Percentiles rank a stretch among this genome's conserved stretches.
These are phyloP conservation scores for Penicillium corylophilum DNA, from an alignment of 2,329 filamentous ascomycete genomes.

Conservation along the genomic window DNA sequence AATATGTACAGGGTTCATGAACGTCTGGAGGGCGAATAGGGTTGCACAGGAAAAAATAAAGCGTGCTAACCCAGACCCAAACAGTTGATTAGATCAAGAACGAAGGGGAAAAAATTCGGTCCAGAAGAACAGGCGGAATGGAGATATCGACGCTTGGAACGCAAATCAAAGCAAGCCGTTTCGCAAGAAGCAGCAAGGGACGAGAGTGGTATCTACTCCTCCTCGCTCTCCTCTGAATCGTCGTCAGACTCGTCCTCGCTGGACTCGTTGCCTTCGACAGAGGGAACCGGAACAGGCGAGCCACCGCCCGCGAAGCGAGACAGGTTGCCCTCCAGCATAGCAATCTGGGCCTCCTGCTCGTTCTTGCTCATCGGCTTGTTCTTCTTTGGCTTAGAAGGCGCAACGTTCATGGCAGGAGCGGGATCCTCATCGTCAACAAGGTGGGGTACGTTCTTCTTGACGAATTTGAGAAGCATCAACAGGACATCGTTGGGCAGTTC, in stretches of 20 bases:
- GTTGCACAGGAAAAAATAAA: neutral
- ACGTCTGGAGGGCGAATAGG: conserved; percentile 1
- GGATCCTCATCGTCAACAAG: conserved; percentile 45
- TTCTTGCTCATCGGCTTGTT: conserved; percentile 54
- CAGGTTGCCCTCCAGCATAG: conserved; percentile 47
- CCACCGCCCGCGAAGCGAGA: conserved; percentile 46
- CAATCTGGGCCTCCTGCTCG: conserved; percentile 52
- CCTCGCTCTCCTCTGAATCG: conserved; percentile 49
- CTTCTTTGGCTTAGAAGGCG: conserved; percentile 48
- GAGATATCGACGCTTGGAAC: conserved; percentile 20
- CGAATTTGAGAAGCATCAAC: conserved; percentile 46
- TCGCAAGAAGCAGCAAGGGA: conserved; percentile 2
- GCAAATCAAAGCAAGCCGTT: conserved; percentile 20
- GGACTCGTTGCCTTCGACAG: conserved; percentile 45
- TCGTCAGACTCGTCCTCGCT: conserved; percentile 49
- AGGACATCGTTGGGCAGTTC: conserved; percentile 50
- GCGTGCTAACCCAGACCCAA: neutral
- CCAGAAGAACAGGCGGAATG: conserved; percentile 1
- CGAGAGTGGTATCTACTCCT: conserved; percentile 39
- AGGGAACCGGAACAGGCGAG: conserved; percentile 45
- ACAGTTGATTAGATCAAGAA: neutral
- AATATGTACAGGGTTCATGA: conserved; percentile 17
- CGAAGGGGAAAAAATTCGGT: neutral
- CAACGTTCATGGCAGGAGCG: conserved; percentile 33
- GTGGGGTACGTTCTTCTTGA: conserved; percentile 48